phyloP scores from a whole-genome alignment of 495 filamentous ascomycete species.

The Pseudomonodictys pantanalensis region DNA sequence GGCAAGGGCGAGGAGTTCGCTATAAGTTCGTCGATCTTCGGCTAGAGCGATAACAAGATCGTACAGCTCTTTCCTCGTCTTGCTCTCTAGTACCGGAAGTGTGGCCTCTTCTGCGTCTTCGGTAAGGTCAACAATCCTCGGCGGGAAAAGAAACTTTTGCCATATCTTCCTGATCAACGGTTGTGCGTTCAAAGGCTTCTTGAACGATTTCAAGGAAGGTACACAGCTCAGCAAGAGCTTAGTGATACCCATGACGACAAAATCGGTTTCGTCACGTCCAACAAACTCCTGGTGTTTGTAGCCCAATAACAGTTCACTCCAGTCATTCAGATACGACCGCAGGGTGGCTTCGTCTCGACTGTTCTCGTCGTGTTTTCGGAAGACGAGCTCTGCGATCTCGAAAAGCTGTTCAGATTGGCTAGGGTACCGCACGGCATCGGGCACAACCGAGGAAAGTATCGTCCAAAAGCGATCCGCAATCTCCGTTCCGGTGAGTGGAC shows the following conservation, averaged over 20 bases:
- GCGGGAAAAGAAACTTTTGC: slow-evolving; percentile 67
- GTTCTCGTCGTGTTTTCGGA: slow-evolving; percentile 26
- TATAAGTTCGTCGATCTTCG: slow-evolving; percentile 48
- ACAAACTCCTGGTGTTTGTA: slow-evolving; percentile 51
- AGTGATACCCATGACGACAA: slow-evolving; percentile 49
- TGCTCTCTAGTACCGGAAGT: slow-evolving; percentile 51
- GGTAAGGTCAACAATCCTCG: slow-evolving; percentile 42
- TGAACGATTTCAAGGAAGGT: slow-evolving; percentile 33
- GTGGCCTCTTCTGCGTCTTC: not conserved
- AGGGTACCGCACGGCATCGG: slow-evolving; percentile 46
- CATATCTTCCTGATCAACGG: slow-evolving; percentile 59
- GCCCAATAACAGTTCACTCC: slow-evolving; percentile 43
- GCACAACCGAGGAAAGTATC: slow-evolving; percentile 50
- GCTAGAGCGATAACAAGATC: slow-evolving; percentile 59
- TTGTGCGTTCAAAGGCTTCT: slow-evolving; percentile 29
- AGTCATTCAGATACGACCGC: slow-evolving; percentile 18
- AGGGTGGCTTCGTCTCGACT: slow-evolving; percentile 28
- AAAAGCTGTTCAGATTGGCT: slow-evolving; percentile 57
- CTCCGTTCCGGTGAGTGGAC: slow-evolving; percentile 30
- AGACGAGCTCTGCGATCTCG: slow-evolving; percentile 41
- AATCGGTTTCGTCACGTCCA: slow-evolving; percentile 49
- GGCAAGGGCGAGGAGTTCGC: slow-evolving; percentile 48
- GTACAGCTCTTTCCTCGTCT: slow-evolving; percentile 62
- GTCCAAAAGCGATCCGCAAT: slow-evolving; percentile 53
- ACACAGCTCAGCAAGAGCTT: slow-evolving; percentile 43